Conservation (phyloP, 2,329 filamentous ascomycete species). For the Thermochaetoides dissita region DNA sequence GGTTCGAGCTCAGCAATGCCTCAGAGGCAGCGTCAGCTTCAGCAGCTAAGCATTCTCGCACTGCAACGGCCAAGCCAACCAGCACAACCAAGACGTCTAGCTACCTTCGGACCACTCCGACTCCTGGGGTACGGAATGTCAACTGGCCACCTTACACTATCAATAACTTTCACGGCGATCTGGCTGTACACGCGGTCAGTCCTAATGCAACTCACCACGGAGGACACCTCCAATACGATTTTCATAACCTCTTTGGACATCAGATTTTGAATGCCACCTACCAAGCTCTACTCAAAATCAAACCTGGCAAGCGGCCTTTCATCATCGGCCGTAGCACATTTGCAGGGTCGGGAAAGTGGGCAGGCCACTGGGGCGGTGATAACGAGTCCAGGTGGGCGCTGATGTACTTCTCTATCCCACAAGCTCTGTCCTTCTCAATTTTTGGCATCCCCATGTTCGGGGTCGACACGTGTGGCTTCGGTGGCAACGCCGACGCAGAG, state of each 20-base stretch:
- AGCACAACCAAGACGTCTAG: slow-evolving; percentile 7
- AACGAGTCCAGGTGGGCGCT: slow-evolving; percentile 57
- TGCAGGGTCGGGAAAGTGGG: slow-evolving; percentile 58
- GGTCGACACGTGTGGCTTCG: slow-evolving; percentile 57
- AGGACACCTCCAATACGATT: slow-evolving; percentile 61
- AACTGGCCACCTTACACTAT: slow-evolving; percentile 66
- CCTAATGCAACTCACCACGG: slow-evolving; percentile 67
- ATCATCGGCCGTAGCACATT: slow-evolving; percentile 74
- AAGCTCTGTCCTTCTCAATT: slow-evolving; percentile 60
- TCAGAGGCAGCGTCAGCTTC: slow-evolving; percentile 51
- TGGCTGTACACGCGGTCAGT: slow-evolving; percentile 58
- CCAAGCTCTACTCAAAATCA: slow-evolving; percentile 49
- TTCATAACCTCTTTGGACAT: slow-evolving; percentile 67
- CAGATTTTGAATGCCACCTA: slow-evolving; percentile 68
- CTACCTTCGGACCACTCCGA: slow-evolving; percentile 46
- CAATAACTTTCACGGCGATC: slow-evolving; percentile 58
- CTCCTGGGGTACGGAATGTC: slow-evolving; percentile 49
- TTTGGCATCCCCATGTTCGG: slow-evolving; percentile 71
- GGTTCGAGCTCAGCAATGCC: slow-evolving; percentile 53
- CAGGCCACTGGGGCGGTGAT: slow-evolving; percentile 74
- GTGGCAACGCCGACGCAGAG: slow-evolving; percentile 51
- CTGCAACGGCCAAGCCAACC: slow-evolving; percentile 10
- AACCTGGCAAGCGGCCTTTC: slow-evolving; percentile 60
- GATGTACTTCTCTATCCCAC: slow-evolving; percentile 65
- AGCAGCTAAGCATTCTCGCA: slow-evolving; percentile 29